Evolutionary conservation across 2,329 filamentous ascomycete genomes (phyloP).

Genomic region (Bretziella fagacearum): DNA sequence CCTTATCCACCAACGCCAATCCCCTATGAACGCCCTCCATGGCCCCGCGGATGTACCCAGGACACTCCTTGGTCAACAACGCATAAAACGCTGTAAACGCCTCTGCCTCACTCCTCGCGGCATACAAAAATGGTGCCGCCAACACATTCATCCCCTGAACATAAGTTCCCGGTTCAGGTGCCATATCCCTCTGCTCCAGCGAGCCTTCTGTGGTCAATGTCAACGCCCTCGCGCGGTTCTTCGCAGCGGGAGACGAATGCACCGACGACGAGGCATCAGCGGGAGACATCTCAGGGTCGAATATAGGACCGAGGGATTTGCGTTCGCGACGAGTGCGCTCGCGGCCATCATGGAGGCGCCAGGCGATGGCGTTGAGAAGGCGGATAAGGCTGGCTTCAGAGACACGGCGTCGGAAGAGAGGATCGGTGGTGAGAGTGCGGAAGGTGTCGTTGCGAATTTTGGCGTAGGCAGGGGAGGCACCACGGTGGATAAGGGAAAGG

Average conservation of each 20-base stretch:
- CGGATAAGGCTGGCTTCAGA: slow-evolving; percentile 91
- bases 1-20: slow-evolving; percentile 77
- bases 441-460: slow-evolving; percentile 99
- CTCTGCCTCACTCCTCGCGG: slow-evolving; percentile 83
- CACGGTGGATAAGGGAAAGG: slow-evolving; percentile 76
- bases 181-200: slow-evolving; percentile 29
- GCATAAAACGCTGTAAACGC: slow-evolving; percentile 83
- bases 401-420: slow-evolving; percentile 87
- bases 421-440: slow-evolving; percentile 86
- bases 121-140: slow-evolving; percentile 88
- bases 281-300: not conserved
- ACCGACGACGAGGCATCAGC: slow-evolving; percentile 9
- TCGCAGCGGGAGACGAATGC: slow-evolving; percentile 21
- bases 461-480: slow-evolving; percentile 82
- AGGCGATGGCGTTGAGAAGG: slow-evolving; percentile 84
- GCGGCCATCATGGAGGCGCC: slow-evolving; percentile 73
- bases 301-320: slow-evolving; percentile 21
- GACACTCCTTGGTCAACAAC: slow-evolving; percentile 74
- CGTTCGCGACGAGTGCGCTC: slow-evolving; percentile 27
- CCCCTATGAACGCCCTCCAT: slow-evolving; percentile 97
- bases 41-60: slow-evolving; percentile 82
- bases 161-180: slow-evolving; percentile 61
- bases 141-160: slow-evolving; percentile 99
- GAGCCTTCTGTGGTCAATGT: slow-evolving; percentile 48
- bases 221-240: slow-evolving; percentile 36